Evolutionary conservation across 2,329 filamentous ascomycete genomes (phyloP).

Genomic region (Fusarium duplospermum): DNA sequence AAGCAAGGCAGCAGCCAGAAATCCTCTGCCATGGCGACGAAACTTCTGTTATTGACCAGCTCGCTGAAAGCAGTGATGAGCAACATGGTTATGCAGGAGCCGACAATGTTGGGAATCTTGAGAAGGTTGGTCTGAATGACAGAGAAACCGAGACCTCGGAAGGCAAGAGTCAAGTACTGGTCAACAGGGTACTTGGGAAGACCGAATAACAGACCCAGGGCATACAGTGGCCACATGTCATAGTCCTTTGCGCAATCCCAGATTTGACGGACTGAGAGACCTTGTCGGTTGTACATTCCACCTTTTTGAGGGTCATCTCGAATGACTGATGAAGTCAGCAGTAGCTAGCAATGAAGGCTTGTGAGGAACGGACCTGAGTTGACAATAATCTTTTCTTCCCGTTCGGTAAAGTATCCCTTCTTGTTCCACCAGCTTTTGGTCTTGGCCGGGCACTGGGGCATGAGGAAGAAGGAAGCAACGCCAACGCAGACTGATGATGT

Average conservation of each 20-base stretch:
- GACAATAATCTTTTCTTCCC: conserved; percentile 74
- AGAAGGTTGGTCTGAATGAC: conserved; percentile 66
- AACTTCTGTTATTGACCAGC: conserved; percentile 59
- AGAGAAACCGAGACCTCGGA: conserved; percentile 61
- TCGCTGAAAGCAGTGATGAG: conserved; percentile 57
- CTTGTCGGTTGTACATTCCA: conserved; percentile 66
- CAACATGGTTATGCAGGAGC: conserved; percentile 60
- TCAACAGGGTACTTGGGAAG: conserved; percentile 60
- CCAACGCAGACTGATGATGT: conserved; percentile 61
- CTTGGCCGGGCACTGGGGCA: conserved; percentile 71
- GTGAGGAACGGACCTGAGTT: conserved; percentile 55
- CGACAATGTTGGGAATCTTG: conserved; percentile 59
- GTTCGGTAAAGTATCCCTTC: conserved; percentile 71
- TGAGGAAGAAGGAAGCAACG: conserved; percentile 64
- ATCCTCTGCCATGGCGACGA: conserved; percentile 60
- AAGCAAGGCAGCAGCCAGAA: conserved; percentile 68
- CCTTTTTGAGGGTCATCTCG: conserved; percentile 68
- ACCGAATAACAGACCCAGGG: conserved; percentile 59
- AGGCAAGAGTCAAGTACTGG: conserved; percentile 63
- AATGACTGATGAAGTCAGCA: conserved; percentile 43
- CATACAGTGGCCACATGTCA: conserved; percentile 65
- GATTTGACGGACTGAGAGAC: conserved; percentile 56
- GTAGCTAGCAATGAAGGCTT: neutral
- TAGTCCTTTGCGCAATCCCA: conserved; percentile 62
- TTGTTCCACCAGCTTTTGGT: conserved; percentile 68